Evolutionary conservation across 345 rosid genomes (phyloP), one percentile per base, ranked within the genome.

Genomic region (Abelmoschus esculentus): DNA sequence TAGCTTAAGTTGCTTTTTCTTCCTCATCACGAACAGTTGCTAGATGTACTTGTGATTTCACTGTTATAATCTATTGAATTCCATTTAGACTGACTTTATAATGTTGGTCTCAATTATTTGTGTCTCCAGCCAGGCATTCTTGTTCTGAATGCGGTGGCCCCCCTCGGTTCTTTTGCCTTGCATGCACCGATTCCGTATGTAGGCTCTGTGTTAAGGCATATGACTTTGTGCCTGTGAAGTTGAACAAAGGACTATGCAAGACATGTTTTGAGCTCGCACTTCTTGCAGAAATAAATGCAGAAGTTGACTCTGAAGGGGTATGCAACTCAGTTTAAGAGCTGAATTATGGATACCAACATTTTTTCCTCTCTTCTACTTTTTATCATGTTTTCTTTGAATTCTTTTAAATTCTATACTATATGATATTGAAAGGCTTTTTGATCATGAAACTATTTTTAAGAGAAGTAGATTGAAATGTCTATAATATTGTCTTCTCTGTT

Each of bases 71-170:
- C 17, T 42, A 46, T 26, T 28, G 22, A 15, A 29, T 66, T 47
- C 22, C 40, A 8, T 28, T 28, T 47, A 28, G 57, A 47, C 56
- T 8, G 9, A 31, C 2, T 47, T 1, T 66, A 28, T 47, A 47
- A 7, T 18, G 22, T n/a, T 47, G 22, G 26, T 47, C 40, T 47
- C 14, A 8, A 28, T 66, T 14, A 26, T 26, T 66, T 66, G 57
- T 47, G 56, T 66, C 47, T 66, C 42, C 70, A 66, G 57, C n/a
- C 15, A 47, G 70, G 56, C 70, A 66, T 66, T 46, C 55, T 47
- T 66, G 70, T 47, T 32, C 57, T 66, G 4, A 0, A 14, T 66
- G 70, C 7, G 3, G 15, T 8, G 57, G 19, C 10, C 38, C 70
- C 42, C 40, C 70, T 47, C 7, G 1, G 53, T 15, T 47, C 8